Evolutionary conservation across 768 basidiomycete species (phyloP).

Genomic region (Mrakia frigida): DNA sequence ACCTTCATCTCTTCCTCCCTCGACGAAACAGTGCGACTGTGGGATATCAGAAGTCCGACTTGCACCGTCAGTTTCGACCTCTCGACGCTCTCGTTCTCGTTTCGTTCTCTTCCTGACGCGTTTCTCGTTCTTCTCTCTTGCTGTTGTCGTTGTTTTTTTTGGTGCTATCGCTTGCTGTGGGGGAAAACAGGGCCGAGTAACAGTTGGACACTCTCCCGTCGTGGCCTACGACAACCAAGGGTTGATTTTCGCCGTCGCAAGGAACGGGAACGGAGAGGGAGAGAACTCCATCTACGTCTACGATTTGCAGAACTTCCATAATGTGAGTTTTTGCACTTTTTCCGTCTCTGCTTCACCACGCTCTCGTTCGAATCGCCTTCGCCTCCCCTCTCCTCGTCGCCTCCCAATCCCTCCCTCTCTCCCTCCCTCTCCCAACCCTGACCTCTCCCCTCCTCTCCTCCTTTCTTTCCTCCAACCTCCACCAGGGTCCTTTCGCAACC

Average conservation of each 20-base stretch:
- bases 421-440: not conserved
- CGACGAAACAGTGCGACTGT: constrained; percentile 90
- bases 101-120: not conserved
- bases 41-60: constrained; percentile 78
- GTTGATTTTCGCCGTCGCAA: constrained; percentile 68
- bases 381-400: too few species aligned
- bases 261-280: constrained; percentile 6
- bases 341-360: not conserved
- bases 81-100: not conserved
- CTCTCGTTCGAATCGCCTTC: not conserved
- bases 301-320: constrained; percentile 75
- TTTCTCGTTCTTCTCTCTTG: not conserved
- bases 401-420: not conserved
- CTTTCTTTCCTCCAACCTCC: not conserved
- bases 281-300: constrained; percentile 67
- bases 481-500: constrained; percentile 70
- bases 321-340: constrained; percentile 34
- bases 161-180: not conserved
- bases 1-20: constrained; percentile 91
- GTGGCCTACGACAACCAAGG: constrained; percentile 79
- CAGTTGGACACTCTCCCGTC: constrained; percentile 67
- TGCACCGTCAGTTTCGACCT: constrained; percentile 53
- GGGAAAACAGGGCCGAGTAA: constrained; percentile 61
- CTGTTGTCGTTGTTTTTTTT: not conserved
- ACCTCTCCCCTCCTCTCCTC: not conserved